Evolutionary conservation across 2,329 filamentous ascomycete species (phyloP), one percentile per base, ranked within the genome.

Genomic region (Nemania abortiva): DNA sequence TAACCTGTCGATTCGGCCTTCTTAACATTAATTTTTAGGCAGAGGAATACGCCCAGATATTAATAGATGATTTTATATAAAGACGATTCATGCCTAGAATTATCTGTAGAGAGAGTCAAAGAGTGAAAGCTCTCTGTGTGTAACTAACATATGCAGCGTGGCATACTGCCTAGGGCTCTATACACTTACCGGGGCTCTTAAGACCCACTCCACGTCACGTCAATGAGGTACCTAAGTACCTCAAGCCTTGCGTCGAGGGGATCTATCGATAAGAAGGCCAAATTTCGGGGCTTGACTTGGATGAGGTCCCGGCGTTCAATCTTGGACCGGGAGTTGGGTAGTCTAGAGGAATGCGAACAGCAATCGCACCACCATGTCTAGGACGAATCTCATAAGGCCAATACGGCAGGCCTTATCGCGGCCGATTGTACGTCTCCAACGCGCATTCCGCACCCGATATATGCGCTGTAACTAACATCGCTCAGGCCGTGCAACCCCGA

Each of bases 361-460:
- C 71, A 68, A 74, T 73, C 68, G 61, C 69, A 65, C 47, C 72
- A 74, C 55, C 54, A 79, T 79, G 77, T 73, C 76, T 11, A 75
- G 74, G 68, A 64, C 73, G 72, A 70, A 69, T 49, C 68, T 79
- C 70, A 67, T 75, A 68, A 73, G 78, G 73, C 77, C 77, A 22
- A 63, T 79, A 72, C 70, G 76, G 73, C 75, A 78, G 29, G 70
- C 68, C 22, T 59, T 79, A 9, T 65, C 71, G 29, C 74, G 76
- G 72, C 76, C 77, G 59, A 70, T 75, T 71, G 77, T 79, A 73
- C n/a, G 75, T 18, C 18, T 20, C 5, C 27, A 18, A 62, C 18
- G 2, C 53, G n/a, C 15, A 42, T 42, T 11, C 39, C 39, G 29
- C 29, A 24, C 29, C 29, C 10, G 9, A 29, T 52, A 13, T 31